phyloP scores from a whole-genome alignment of 805 yeast species.

The Yarrowia deformans region DNA sequence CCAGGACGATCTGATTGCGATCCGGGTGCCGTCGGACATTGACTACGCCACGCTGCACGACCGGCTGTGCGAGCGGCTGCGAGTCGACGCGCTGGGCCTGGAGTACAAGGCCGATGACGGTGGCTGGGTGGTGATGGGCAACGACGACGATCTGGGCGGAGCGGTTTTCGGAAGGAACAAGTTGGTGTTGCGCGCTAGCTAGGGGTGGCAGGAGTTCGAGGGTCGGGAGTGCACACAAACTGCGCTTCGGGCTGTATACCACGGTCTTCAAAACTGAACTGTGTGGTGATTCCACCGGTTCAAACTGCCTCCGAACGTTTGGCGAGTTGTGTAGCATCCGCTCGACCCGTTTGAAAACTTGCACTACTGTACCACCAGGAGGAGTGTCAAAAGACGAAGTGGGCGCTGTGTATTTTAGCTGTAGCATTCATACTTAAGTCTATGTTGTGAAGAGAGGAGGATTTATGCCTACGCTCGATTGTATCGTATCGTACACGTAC shows the following conservation, averaged over 20 bases:
- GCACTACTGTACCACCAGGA: conserved; percentile 5
- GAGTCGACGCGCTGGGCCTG: conserved; percentile 45
- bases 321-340: background rate
- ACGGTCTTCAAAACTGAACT: background rate
- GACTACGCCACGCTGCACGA: conserved; percentile 48
- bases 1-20: conserved; percentile 52
- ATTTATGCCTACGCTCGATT: no score
- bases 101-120: conserved; percentile 46
- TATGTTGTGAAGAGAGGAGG: background rate
- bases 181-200: conserved; percentile 49
- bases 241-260: background rate
- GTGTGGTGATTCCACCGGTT: background rate
- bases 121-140: conserved; percentile 43
- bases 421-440: conserved; percentile 14
- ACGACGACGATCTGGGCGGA: conserved; percentile 47
- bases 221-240: no score
- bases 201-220: background rate
- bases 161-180: conserved; percentile 48
- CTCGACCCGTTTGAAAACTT: conserved; percentile 15
- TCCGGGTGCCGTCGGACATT: conserved; percentile 50
- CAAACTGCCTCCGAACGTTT: background rate
- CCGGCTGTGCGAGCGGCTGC: conserved; percentile 50
- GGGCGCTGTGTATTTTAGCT: conserved; percentile 26
- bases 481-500: background rate
- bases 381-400: conserved; percentile 20